Base-by-base conservation (phyloP, 2,329 filamentous ascomycete genomes). In the Paraphaeosphaeria sporulosa region DNA sequence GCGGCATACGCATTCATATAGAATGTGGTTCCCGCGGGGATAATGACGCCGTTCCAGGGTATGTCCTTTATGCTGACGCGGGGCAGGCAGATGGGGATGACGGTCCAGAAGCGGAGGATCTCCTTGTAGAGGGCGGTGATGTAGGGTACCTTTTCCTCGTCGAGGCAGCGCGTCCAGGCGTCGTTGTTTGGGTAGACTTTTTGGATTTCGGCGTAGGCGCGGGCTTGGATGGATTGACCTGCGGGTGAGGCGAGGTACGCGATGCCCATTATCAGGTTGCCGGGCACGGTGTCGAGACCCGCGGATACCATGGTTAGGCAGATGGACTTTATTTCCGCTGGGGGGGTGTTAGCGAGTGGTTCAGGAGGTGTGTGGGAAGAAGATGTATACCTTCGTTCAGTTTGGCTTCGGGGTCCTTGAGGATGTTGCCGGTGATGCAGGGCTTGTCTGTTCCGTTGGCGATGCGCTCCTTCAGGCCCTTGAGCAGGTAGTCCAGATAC, bases 271-370 rank as follows among this genome's bases (percentile, higher is more conserved):
- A 93, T 89, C 10, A 94, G 79, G 63, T 93, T 94, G 12, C 88
- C 90, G 0, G 92, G 90, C 1, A 95, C 89, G 0, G 92, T 95
- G 72, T 95, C 92, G 17, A 94, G 85, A 19, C 92, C 92, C 0
- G 90, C 92, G 1, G 89, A 91, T 0, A 94, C 89, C 86, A 94
- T 93, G 25, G 90, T 93, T 25, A 95, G 78, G 73, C 91, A 92
- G 66, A 95, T 92, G 2, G 90, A 91, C 76, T 90, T 92, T 52
- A 94, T 84, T 75, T 94, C 92, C 13, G 86, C 89, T 90, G 56
- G 73, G 4, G 72, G 19, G 2, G 70, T 47, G 69, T 64, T n/a
- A 48, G 48, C 42, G n/a, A 32, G 19, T 15, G 32, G 25, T 21
- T 32, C 32, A 13, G n/a, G 46, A 8, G 27, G 25, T 13, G 23